Conservation (phyloP, 2,329 filamentous ascomycete species). For the Paraphoma sp. region DNA sequence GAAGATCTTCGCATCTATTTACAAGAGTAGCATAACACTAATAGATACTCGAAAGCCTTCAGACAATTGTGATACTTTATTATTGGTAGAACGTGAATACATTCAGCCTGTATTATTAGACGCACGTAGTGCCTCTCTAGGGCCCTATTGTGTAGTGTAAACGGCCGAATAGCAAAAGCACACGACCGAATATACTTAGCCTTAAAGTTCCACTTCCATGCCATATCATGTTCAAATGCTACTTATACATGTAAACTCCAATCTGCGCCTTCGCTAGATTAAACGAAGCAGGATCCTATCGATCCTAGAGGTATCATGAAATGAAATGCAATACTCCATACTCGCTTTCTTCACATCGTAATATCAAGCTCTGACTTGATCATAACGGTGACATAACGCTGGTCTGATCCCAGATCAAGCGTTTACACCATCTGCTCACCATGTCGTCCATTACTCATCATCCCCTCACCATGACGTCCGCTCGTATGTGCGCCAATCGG, state of each 20-base stretch:
- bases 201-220: too few species aligned
- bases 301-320: neutral
- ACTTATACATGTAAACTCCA: neutral
- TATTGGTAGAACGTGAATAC: too few species aligned
- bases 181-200: too few species aligned
- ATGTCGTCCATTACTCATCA: constrained; percentile 14
- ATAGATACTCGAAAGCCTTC: too few species aligned
- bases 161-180: too few species aligned
- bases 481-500: constrained; percentile 30
- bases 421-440: constrained; percentile 38
- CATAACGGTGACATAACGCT: neutral
- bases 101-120: too few species aligned
- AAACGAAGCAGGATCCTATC: neutral
- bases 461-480: neutral
- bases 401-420: neutral
- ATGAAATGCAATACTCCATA: neutral
- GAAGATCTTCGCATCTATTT: too few species aligned
- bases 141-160: too few species aligned
- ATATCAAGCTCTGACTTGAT: neutral
- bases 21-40: too few species aligned
- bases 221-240: neutral
- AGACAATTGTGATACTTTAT: too few species aligned
- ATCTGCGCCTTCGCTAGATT: neutral
- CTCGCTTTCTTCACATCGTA: neutral
- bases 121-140: too few species aligned